These are phyloP conservation scores for Ganoderma lucidum DNA, from an alignment of 1,284 basidiomycete genomes.

Conservation along the genomic window DNA sequence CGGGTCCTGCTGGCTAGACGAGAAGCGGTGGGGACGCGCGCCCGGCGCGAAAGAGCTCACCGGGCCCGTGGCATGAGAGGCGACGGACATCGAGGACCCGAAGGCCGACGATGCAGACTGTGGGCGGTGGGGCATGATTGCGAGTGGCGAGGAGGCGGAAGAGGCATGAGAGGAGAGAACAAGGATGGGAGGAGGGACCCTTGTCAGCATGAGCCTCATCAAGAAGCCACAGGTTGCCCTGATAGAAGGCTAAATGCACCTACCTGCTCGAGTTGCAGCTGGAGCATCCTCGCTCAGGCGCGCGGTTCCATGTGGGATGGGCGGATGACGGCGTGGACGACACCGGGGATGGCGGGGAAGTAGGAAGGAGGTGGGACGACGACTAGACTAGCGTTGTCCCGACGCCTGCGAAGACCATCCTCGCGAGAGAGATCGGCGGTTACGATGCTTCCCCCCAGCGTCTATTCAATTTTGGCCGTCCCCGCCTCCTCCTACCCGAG, in stretches of 20 bases:
- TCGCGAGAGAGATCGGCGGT: slow-evolving; percentile 19
- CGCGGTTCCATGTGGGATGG: slow-evolving; percentile 22
- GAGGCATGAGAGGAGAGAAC: slow-evolving; percentile 23
- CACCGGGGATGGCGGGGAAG: slow-evolving; percentile 15
- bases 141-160: slow-evolving; percentile 15
- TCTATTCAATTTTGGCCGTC: slow-evolving; percentile 34
- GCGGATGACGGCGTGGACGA: slow-evolving; percentile 22
- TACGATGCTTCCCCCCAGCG: slow-evolving; percentile 31
- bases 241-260: slow-evolving; percentile 31
- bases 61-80: slow-evolving; percentile 24
- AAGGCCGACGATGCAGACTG: slow-evolving; percentile 30
- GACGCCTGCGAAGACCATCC: slow-evolving; percentile 4
- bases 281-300: slow-evolving; percentile 29
- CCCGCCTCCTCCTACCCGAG: slow-evolving; percentile 6
- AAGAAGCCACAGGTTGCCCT: slow-evolving; percentile 31
- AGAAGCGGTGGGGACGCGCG: slow-evolving; percentile 28
- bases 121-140: slow-evolving; percentile 15
- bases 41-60: slow-evolving; percentile 23
- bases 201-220: slow-evolving; percentile 33
- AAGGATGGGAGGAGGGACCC: slow-evolving; percentile 22
- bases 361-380: slow-evolving; percentile 7
- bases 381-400: background rate
- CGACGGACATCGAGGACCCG: slow-evolving; percentile 21
- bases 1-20: slow-evolving; percentile 26
- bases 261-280: slow-evolving; percentile 33